Base-by-base conservation (phyloP, 1,284 basidiomycete genomes). In the Ceratobasidium sp. region DNA sequence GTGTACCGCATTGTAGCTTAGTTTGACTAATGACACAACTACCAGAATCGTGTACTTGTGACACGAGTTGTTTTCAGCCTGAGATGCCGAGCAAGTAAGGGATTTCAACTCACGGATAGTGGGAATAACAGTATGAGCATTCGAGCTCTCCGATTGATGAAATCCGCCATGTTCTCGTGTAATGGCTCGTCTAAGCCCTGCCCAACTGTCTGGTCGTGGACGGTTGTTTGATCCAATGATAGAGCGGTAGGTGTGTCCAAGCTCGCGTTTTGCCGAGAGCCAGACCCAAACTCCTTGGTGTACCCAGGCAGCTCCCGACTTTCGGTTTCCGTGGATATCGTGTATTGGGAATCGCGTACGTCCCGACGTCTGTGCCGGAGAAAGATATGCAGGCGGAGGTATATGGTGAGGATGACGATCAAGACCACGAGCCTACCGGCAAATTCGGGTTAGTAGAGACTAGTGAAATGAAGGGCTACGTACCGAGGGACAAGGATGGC, bases 111-210 rank as follows among this genome's bases (percentile, higher is more conserved):
- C 57, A 74, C 71, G 20, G 71, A 74, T 50, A 74, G 57, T 12
- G 71, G 71, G n/a, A 74, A 74, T 50, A 74, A 35, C 27, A 74
- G 59, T 50, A 74, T 62, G 30, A 74, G 71, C 44, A 48, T 64
- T 20, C 71, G 59, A 20, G 71, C 71, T 64, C 64, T 74, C 3
- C 59, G 71, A n/a, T 52, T 74, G 44, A 74, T 74, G 46, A 74
- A 74, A 64, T 74, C 71, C 14, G 44, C 14, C 27, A 64, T 46
- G 54, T 60, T 64, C 46, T 64, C 71, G 27, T 10, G 57, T 33
- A 57, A 20, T 41, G 54, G 41, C 44, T 60, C 38, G 7, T 33
- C 27, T n/a, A 30, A 10, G 50, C n/a, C 30, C n/a, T 54, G 48
- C 18, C 5, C 27, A 18, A 33, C 30, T 30, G 57, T 16, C 23